Conservation (phyloP, 768 basidiomycete species). For the Amanita rimosa region DNA sequence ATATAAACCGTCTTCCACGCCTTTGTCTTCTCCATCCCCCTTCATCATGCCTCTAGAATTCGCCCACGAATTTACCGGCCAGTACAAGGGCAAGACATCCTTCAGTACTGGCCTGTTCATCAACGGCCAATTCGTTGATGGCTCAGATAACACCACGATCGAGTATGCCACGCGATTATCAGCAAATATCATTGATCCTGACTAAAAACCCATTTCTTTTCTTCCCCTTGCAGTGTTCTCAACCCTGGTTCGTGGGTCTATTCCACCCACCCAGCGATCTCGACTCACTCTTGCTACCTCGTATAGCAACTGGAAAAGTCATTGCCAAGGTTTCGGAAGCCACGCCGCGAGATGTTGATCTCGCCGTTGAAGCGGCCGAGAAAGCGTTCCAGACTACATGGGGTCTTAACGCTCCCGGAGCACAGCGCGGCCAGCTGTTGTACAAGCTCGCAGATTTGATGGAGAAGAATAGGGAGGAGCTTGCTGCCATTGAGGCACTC, state of each 20-base stretch:
- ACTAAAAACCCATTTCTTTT: not conserved
- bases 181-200: not conserved
- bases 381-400: slow-evolving; percentile 49
- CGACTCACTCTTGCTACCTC: not conserved
- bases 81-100: slow-evolving; percentile 46
- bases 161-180: not conserved
- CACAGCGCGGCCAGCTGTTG: slow-evolving; percentile 42
- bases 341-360: slow-evolving; percentile 61
- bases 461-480: slow-evolving; percentile 46
- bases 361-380: slow-evolving; percentile 58
- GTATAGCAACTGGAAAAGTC: slow-evolving; percentile 49
- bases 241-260: slow-evolving; percentile 33
- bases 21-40: not conserved
- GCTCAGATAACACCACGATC: not conserved
- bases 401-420: slow-evolving; percentile 54
- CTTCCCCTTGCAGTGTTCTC: slow-evolving; percentile 28
- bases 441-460: slow-evolving; percentile 54
- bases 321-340: slow-evolving; percentile 49
- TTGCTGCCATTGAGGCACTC: slow-evolving; percentile 66
- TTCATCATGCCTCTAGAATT: slow-evolving; percentile 22
- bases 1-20: not conserved
- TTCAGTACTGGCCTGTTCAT: slow-evolving; percentile 40
- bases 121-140: slow-evolving; percentile 5
- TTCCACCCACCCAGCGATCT: not conserved
- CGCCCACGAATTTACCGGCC: slow-evolving; percentile 38